Evolutionary conservation across 2,329 filamentous ascomycete genomes (phyloP).

Genomic region (Chaetothyriales sp.): DNA sequence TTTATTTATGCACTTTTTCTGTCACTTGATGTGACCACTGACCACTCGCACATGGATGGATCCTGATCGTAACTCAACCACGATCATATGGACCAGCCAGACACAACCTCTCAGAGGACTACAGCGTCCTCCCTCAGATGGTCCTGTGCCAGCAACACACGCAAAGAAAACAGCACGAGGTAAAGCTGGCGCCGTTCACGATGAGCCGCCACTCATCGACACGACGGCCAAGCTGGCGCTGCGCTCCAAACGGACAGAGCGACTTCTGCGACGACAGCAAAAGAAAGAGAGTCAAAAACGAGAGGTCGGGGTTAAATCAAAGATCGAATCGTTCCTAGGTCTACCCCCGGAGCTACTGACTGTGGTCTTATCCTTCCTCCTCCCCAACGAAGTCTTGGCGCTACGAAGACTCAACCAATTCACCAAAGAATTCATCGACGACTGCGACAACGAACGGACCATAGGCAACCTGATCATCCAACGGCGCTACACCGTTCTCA

Average conservation of each 20-base stretch:
- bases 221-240: conserved; percentile 11
- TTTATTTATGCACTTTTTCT: too few species aligned
- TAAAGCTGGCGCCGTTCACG: neutral
- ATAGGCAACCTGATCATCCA: conserved; percentile 9
- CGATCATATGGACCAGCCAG: too few species aligned
- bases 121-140: too few species aligned
- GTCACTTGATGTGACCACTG: too few species aligned
- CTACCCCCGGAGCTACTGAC: conserved; percentile 12
- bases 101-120: too few species aligned
- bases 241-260: conserved; percentile 14
- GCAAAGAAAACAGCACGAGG: too few species aligned
- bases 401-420: conserved; percentile 8
- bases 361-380: conserved; percentile 9
- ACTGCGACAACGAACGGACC: conserved; percentile 10
- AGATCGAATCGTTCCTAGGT: conserved; percentile 12
- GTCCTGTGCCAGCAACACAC: too few species aligned
- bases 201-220: conserved; percentile 14
- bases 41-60: too few species aligned
- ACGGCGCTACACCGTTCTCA: conserved; percentile 13
- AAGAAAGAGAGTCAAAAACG: conserved; percentile 9
- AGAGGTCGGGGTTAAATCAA: conserved; percentile 8
- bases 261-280: conserved; percentile 8
- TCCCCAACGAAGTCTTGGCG: conserved; percentile 10
- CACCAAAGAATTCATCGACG: conserved; percentile 9
- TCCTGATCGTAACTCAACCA: too few species aligned